phyloP scores from a whole-genome alignment of 2,329 filamentous ascomycete genomes.

The Hyphodiscus sp. region DNA sequence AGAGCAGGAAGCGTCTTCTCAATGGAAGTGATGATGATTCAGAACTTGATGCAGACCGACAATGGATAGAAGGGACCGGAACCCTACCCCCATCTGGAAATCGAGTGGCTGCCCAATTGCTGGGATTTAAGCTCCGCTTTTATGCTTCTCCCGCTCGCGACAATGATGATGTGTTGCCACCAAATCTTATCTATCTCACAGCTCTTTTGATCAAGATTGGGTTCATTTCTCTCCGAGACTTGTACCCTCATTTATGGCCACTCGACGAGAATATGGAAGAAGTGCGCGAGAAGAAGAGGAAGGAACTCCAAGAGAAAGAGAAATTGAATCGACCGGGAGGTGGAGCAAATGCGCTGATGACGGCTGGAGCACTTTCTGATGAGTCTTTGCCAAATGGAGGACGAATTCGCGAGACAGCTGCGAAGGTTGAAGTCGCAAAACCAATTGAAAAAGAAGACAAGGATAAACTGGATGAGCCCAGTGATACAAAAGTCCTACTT shows the following conservation, averaged over 20 bases:
- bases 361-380: constrained; percentile 80
- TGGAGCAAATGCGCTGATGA: constrained; percentile 74
- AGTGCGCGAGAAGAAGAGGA: constrained; percentile 61
- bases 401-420: constrained; percentile 42
- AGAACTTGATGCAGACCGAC: constrained; percentile 47
- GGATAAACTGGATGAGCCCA: constrained; percentile 58
- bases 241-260: constrained; percentile 90
- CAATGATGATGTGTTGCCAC: constrained; percentile 70
- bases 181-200: constrained; percentile 87
- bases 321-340: constrained; percentile 60
- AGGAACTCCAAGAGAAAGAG: constrained; percentile 75
- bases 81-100: constrained; percentile 83
- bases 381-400: constrained; percentile 54
- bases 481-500: constrained; percentile 82
- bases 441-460: constrained; percentile 40
- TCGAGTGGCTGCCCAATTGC: constrained; percentile 82
- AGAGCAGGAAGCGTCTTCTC: constrained; percentile 41
- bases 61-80: constrained; percentile 76
- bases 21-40: constrained; percentile 30
- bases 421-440: constrained; percentile 43
- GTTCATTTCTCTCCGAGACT: constrained; percentile 84
- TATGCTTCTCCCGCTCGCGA: constrained; percentile 78
- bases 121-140: constrained; percentile 95
- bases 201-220: constrained; percentile 94
- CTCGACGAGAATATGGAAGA: constrained; percentile 75